Evolutionary conservation across 2,329 filamentous ascomycete genomes (phyloP).

Genomic region (Diplodia corticola): DNA sequence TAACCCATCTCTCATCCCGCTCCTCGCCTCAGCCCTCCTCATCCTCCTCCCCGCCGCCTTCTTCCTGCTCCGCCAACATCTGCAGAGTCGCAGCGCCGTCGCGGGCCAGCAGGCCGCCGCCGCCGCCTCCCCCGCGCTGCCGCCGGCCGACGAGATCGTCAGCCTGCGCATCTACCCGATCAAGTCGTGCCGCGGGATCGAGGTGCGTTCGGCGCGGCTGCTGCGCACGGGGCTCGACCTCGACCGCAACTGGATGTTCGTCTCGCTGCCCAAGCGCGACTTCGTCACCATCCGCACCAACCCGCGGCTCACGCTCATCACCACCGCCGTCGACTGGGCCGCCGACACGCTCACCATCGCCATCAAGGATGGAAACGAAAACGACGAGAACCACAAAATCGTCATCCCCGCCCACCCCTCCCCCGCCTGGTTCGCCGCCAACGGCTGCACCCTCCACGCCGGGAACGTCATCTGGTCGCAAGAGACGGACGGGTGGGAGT

Average conservation of each 20-base stretch:
- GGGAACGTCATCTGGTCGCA: conserved; percentile 60
- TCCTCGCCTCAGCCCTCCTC: not conserved
- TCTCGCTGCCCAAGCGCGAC: conserved; percentile 53
- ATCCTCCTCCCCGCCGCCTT: conserved; percentile 1
- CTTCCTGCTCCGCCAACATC: conserved; percentile 8
- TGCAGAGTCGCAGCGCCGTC: too few relatives aligned
- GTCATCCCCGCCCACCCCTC: conserved; percentile 58
- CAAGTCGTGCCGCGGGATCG: conserved; percentile 65
- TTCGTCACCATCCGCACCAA: conserved; percentile 65
- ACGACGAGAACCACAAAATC: conserved; percentile 44
- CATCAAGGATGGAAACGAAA: conserved; percentile 59
- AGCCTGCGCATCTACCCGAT: conserved; percentile 62
- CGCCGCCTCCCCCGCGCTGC: conserved; percentile 36
- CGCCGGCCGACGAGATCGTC: conserved; percentile 45
- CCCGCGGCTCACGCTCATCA: conserved; percentile 63
- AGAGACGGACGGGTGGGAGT: conserved; percentile 59
- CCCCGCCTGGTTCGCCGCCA: conserved; percentile 53
- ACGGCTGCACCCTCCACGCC: conserved; percentile 52
- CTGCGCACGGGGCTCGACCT: conserved; percentile 60
- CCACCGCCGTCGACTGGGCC: conserved; percentile 51
- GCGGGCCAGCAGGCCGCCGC: too few relatives aligned
- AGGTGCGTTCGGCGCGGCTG: conserved; percentile 53
- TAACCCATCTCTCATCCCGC: not conserved
- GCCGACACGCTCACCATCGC: conserved; percentile 39
- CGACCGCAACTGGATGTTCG: conserved; percentile 68